Percentiles rank a stretch among this genome's conserved stretches.
These are phyloP conservation scores for Rhizopogon vinicolor DNA, from an alignment of 768 basidiomycete genomes.

Conservation along the genomic window DNA sequence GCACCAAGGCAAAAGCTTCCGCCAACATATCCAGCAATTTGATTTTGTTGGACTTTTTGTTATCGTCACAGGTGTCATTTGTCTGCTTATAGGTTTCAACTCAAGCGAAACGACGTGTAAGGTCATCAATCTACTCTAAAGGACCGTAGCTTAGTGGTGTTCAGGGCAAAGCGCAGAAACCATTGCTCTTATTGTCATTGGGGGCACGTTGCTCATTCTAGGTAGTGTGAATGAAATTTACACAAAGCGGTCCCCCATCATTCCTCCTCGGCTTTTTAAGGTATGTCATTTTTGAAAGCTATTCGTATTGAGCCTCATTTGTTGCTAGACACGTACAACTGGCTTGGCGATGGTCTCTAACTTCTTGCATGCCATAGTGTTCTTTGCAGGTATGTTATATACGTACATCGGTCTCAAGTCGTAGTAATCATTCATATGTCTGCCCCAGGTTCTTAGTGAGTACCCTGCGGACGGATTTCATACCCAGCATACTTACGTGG, in stretches of 20 bases:
- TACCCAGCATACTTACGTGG: constrained; percentile 1
- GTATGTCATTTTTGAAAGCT: constrained; percentile 8
- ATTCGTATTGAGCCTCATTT: neutral
- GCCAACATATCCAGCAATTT: constrained; percentile 29
- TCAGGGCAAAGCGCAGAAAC: constrained; percentile 27
- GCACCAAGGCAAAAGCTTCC: constrained; percentile 24
- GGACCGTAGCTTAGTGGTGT: constrained; percentile 1
- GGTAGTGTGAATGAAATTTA: constrained; percentile 30
- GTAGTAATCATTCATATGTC: neutral
- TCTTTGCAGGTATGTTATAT: constrained; percentile 25
- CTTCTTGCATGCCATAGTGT: constrained; percentile 30
- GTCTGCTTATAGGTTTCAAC: constrained; percentile 35
- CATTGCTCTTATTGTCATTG: constrained; percentile 33
- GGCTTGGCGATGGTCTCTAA: constrained; percentile 23
- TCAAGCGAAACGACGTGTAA: constrained; percentile 28
- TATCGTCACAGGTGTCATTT: constrained; percentile 30
- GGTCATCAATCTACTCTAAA: neutral
- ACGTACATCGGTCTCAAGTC: neutral
- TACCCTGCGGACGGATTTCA: neutral
- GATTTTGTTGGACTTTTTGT: constrained; percentile 36
- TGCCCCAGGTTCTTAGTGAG: constrained; percentile 22
- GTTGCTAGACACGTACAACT: constrained; percentile 33
- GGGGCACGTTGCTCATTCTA: constrained; percentile 24
- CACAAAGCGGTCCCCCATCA: constrained; percentile 31
- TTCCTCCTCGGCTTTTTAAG: constrained; percentile 36